These are phyloP conservation scores for Coemansia sp. DNA, from an alignment of 192 early-diverging fungal genomes.

Conservation along the genomic window DNA sequence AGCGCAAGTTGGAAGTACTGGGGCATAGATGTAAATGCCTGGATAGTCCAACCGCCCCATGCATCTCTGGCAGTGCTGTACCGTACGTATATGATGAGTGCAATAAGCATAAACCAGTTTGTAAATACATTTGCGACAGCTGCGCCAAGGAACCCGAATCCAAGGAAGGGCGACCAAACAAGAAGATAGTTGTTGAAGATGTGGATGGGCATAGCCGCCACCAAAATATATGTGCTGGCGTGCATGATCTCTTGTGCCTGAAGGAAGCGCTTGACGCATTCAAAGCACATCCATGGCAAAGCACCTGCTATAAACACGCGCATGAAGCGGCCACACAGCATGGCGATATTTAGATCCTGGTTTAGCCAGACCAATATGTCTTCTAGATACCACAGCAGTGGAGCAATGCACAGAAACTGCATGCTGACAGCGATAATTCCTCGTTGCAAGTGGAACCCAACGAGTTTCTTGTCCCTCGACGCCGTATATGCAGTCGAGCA, in stretches of 20 bases:
- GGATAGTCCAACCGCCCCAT: conserved; percentile 72
- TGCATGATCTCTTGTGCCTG: conserved; percentile 93
- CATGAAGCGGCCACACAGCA: conserved; percentile 70
- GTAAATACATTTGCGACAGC: conserved; percentile 77
- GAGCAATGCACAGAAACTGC: conserved; percentile 69
- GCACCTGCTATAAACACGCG: conserved; percentile 68
- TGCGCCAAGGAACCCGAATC: conserved; percentile 81
- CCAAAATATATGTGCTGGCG: conserved; percentile 71
- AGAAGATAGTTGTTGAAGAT: conserved; percentile 73
- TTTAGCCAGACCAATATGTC: conserved; percentile 63
- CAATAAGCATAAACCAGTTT: conserved; percentile 70
- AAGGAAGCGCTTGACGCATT: conserved; percentile 82
- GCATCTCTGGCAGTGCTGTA: conserved; percentile 56
- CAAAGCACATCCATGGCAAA: conserved; percentile 76
- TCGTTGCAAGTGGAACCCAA: conserved; percentile 79
- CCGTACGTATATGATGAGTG: conserved; percentile 63
- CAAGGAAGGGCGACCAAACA: conserved; percentile 69
- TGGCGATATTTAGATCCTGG: conserved; percentile 74
- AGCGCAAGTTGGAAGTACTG: conserved; percentile 65
- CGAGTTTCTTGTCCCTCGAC: conserved; percentile 61
- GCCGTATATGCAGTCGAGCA: conserved; percentile 74
- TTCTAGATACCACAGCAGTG: conserved; percentile 73
- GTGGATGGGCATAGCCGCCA: conserved; percentile 72
- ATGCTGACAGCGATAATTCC: conserved; percentile 73
- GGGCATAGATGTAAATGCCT: conserved; percentile 39